Evolutionary conservation across 345 rosid species (phyloP), one percentile per base, ranked within the genome.

Genomic region (Lepidium didymum): DNA sequence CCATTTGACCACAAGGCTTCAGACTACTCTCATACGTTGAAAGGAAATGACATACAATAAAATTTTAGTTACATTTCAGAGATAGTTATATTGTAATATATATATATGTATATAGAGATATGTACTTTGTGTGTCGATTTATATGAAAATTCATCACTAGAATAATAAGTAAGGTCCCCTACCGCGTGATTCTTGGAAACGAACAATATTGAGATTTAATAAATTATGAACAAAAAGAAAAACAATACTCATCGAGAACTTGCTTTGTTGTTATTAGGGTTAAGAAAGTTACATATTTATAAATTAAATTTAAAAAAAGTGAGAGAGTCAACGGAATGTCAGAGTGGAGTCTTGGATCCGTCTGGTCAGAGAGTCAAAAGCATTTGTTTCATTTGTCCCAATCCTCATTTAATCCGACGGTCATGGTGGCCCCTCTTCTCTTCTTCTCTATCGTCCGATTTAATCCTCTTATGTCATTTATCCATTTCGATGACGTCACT

Each of bases 291-390:
- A n/a, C n/a, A n/a, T n/a, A n/a, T 49, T 9, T 33, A 23, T 79
- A 56, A 74, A 68, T 68, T 64, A 45, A n/a, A 23, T 2, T n/a
- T n/a, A n/a, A n/a, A 16, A 42, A 56, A 56, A 74, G 85, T 83
- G 88, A 76, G 84, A 84, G 61, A 66, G 90, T 87, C 88, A 83
- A 85, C 40, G 19, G 78, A 55, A 38, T 62, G 80, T 74, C 85
- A 78, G 75, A 57, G 62, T 69, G 42, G 68, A 74, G 75, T 68
- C 68, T 4, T n/a, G 71, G 72, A 62, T 64, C 59, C 57, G 67
- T 82, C 77, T n/a, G 41, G 81, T 83, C 84, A 75, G 82, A 67
- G 56, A 40, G 87, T 87, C 90, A 80, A 19, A 19, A 80, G 51
- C 37, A 37, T 33, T 51, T 16, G 47, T 4, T 45, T 3, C 10